Percentiles rank a stretch among this genome's conserved stretches.
These are phyloP conservation scores for Venturia carpophila DNA, from an alignment of 2,329 filamentous ascomycete genomes.

Conservation along the genomic window DNA sequence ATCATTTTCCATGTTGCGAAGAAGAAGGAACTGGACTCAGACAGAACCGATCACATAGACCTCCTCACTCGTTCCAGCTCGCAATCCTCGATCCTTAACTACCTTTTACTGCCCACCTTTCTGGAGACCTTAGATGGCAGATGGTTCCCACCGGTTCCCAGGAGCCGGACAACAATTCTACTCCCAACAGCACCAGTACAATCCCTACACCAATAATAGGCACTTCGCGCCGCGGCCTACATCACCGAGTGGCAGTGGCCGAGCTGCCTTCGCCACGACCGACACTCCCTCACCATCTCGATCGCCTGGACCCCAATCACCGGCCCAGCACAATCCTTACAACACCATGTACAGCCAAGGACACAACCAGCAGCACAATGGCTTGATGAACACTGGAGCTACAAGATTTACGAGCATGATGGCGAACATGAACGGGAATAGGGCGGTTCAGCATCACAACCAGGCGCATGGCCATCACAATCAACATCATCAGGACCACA, in stretches of 20 bases:
- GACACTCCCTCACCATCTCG: constrained; percentile 52
- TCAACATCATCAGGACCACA: constrained; percentile 54
- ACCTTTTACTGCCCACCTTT: constrained; percentile 5
- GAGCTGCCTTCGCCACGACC: constrained; percentile 19
- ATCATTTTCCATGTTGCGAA: constrained; percentile 15
- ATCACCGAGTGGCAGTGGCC: constrained; percentile 8
- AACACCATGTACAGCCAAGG: constrained; percentile 62
- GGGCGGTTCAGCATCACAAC: constrained; percentile 30
- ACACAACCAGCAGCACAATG: constrained; percentile 48
- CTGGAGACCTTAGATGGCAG: constrained; percentile 52
- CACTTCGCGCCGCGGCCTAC: constrained; percentile 14
- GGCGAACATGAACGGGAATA: constrained; percentile 17
- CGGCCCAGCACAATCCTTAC: constrained; percentile 59
- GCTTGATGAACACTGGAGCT: not conserved
- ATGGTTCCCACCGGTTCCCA: constrained; percentile 57
- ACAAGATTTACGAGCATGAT: not conserved
- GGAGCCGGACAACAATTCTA: constrained; percentile 54
- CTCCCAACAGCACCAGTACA: constrained; percentile 32
- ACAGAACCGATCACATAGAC: constrained; percentile 9
- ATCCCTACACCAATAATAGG: constrained; percentile 29
- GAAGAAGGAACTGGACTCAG: constrained; percentile 15
- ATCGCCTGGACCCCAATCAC: constrained; percentile 47
- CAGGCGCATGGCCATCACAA: constrained; percentile 47
- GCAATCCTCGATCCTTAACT: not conserved
- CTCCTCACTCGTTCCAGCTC: constrained; percentile 3